Base-by-base conservation (phyloP, 2,329 filamentous ascomycete genomes). In the Epichloe hybrida region DNA sequence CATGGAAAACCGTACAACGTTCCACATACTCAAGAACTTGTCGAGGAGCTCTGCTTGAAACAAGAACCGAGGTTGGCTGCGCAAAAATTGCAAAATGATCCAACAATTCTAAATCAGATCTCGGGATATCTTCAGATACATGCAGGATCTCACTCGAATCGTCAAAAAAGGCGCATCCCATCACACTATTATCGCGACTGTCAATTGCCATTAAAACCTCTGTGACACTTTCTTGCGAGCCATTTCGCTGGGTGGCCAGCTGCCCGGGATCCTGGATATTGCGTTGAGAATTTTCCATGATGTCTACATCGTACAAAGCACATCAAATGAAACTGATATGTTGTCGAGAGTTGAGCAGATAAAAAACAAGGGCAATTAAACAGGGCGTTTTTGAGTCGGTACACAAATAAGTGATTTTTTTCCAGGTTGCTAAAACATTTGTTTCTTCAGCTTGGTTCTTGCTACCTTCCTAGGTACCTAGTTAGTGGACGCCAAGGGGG, bases 101-200 rank as follows among this genome's bases (percentile, higher is more conserved):
- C n/a, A 85, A 69, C 12, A 83, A 69, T 37, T 87, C 81, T n/a
- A 79, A 63, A n/a, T 80, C 81, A 4, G 82, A 84, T 56, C 80
- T 72, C 15, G 78, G 73, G 9, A 87, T 74, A 57, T 96, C 90
- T 61, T 91, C 82, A 62, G 94, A 81, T 42, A 95, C 73, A 52
- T 79, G 84, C 3, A 96, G 66, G 37, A 74, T 80, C 59, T 86
- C 82, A 39, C 88, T 80, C 27, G 75, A 69, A 5, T 83, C 81
- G 45, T 83, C 72, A 62, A 91, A 95, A 62, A 91, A 95, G 44
- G 87, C 84, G 64, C 89, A 96, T 0, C 91, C 91, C 17, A 95
- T 73, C 0, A 76, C 81, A 1, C 78, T 81, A 34, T 79, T 76
- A n/a, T 82, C 76, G 54, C 76, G 80, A 63, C 91, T 73, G 52